A percentile compares a stretch with the other conserved stretches of the same genome.
Evolutionary conservation across 257 asterid species (phyloP).

Genomic region (Gynochthodes officinalis): DNA sequence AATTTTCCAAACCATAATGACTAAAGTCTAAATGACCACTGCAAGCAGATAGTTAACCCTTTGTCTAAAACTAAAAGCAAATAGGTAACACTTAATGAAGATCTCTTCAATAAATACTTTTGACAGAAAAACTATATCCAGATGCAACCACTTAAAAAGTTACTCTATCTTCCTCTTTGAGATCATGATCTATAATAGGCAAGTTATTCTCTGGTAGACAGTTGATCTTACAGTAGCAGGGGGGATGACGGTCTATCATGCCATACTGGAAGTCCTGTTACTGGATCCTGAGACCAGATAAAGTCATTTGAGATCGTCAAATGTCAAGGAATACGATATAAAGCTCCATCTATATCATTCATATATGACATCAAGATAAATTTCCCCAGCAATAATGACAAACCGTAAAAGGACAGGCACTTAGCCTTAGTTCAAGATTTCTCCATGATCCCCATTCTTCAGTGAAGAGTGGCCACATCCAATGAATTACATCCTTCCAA

Average conservation of each 20-base stretch:
- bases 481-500: conserved; percentile 88
- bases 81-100: neutral
- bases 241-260: conserved; percentile 83
- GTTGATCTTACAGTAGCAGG: conserved; percentile 63
- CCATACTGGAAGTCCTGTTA: conserved; percentile 88
- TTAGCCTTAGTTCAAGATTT: conserved; percentile 69
- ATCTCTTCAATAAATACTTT: neutral
- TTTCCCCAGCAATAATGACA: conserved; percentile 25
- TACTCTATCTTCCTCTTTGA: conserved; percentile 5
- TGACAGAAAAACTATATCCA: neutral
- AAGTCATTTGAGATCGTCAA: conserved; percentile 24
- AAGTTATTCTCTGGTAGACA: conserved; percentile 19
- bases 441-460: conserved; percentile 97
- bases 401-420: conserved; percentile 87
- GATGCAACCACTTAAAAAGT: neutral
- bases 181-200: neutral
- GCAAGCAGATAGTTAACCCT: neutral
- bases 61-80: neutral
- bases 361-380: conserved; percentile 19
- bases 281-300: conserved; percentile 76
- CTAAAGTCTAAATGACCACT: neutral
- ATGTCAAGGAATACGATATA: conserved; percentile 9
- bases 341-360: conserved; percentile 14
- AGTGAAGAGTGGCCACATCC: conserved; percentile 99
- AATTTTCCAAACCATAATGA: neutral